Percentiles rank a stretch among this genome's conserved stretches.
These are phyloP conservation scores for Ballota nigra DNA, from an alignment of 257 asterid species.

Conservation along the genomic window DNA sequence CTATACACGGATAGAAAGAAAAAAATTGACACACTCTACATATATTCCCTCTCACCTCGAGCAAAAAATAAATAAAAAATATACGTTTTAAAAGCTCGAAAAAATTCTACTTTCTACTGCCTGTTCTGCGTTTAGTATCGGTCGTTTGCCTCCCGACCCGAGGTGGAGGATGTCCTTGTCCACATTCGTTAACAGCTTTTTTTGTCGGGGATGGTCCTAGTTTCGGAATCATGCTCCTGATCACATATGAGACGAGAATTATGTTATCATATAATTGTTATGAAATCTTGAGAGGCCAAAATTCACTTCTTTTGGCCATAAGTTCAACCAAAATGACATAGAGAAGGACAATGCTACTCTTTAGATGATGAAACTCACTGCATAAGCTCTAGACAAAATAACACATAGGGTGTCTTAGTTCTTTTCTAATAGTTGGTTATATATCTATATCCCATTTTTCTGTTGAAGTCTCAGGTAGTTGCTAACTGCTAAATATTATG, in stretches of 20 bases:
- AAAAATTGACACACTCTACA: slow-evolving; percentile 15
- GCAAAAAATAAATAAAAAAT: slow-evolving; percentile 1
- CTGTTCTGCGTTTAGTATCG: slow-evolving; percentile 56
- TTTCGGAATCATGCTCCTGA: slow-evolving; percentile 57
- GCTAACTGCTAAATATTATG: too few relatives aligned
- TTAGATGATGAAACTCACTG: background rate
- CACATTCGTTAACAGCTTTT: slow-evolving; percentile 43
- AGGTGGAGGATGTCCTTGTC: slow-evolving; percentile 51
- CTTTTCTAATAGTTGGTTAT: background rate
- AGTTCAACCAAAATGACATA: background rate
- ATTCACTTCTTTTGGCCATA: too few relatives aligned
- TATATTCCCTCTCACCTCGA: slow-evolving; percentile 30
- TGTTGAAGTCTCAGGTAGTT: too few relatives aligned
- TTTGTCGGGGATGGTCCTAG: slow-evolving; percentile 57
- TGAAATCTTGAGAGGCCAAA: background rate
- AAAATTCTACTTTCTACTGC: slow-evolving; percentile 51
- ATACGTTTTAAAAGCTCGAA: background rate
- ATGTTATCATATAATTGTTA: background rate
- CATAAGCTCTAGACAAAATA: too few relatives aligned
- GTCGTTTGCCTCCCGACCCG: slow-evolving; percentile 50
- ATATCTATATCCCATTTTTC: too few relatives aligned
- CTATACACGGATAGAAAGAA: slow-evolving; percentile 22
- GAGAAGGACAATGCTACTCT: background rate
- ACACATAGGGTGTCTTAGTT: background rate
- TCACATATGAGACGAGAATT: background rate